Base-by-base conservation (phyloP, 2,329 filamentous ascomycete species). In the Stagonosporopsis vannaccii region DNA sequence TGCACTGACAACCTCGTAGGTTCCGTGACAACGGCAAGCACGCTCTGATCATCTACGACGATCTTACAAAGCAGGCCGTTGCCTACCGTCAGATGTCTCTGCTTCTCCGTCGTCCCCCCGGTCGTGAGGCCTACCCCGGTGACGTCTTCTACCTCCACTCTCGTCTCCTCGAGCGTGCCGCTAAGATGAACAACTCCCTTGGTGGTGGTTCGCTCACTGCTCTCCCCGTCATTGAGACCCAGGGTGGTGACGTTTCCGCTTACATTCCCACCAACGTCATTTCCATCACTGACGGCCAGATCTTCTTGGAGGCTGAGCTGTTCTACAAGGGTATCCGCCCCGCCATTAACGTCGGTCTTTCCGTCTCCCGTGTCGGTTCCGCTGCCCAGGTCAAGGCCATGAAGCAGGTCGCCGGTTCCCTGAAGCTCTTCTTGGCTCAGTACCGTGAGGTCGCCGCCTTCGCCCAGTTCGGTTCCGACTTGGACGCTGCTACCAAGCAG, bases 311-410 rank as follows among this genome's bases (percentile, higher is more conserved):
- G 84, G 83, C 94, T 71, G 95, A 99, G 83, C 87, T 98, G 68
- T 99, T 98, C 90, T 98, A 97, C 92, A 99, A 99, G 91, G 95
- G 95, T 96, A 84, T 99, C 82, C 94, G 95, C 78, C 95, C 95
- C 75, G 95, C 95, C 84, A 99, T 99, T 82, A 99, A 99, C 88
- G 95, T 99, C 90, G 95, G 95, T 95, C 91, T 99, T 74, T 99
- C 95, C 76, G 95, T 99, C 74, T 99, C 95, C 72, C 95, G 95
- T 91, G 95, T 99, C 89, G 95, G 95, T 80, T 99, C 95, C 77
- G 92, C 95, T 80, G 95, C 95, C 79, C 95, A 99, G 88, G 88
- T 98, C 81, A 99, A 98, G 91, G 93, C 95, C 84, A 99, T 99
- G 95, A 99, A 99, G 89, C 95, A 99, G 87, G 95, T 99, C 75